Evolutionary conservation across 805 yeast species (phyloP).

Genomic region (Candida parachauliodes): DNA sequence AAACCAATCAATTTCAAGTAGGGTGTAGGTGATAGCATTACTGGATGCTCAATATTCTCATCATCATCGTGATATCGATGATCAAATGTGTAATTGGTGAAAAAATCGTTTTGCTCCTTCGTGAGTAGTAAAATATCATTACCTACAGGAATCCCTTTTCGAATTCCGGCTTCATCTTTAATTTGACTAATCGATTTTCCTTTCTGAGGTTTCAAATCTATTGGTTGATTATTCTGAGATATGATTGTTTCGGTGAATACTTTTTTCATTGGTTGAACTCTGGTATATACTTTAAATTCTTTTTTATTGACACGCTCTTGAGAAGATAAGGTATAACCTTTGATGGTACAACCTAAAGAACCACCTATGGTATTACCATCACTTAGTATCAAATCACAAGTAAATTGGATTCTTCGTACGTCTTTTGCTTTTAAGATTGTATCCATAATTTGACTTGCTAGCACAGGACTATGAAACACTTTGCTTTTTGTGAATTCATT

Average conservation of each 20-base stretch:
- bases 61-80: slow-evolving; percentile 11
- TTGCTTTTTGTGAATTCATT: slow-evolving; percentile 12
- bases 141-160: slow-evolving; percentile 25
- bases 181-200: slow-evolving; percentile 27
- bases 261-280: slow-evolving; percentile 32
- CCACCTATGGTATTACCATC: slow-evolving; percentile 37
- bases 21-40: slow-evolving; percentile 35
- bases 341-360: slow-evolving; percentile 55
- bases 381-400: slow-evolving; percentile 56
- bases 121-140: slow-evolving; percentile 23
- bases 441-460: slow-evolving; percentile 9
- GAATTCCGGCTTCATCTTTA: slow-evolving; percentile 33
- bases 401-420: slow-evolving; percentile 59
- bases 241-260: slow-evolving; percentile 47
- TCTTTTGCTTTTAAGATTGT: slow-evolving; percentile 54
- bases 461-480: slow-evolving; percentile 15
- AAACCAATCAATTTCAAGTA: slow-evolving; percentile 68
- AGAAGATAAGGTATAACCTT: slow-evolving; percentile 64
- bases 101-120: slow-evolving; percentile 22
- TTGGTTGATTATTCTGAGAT: slow-evolving; percentile 44
- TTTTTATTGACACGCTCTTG: slow-evolving; percentile 47
- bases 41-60: slow-evolving; percentile 13
- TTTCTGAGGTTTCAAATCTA: slow-evolving; percentile 31
- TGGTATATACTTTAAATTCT: slow-evolving; percentile 11
- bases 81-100: slow-evolving; percentile 34